phyloP scores from a whole-genome alignment of 495 filamentous ascomycete species.

The Annulohypoxylon nitens region DNA sequence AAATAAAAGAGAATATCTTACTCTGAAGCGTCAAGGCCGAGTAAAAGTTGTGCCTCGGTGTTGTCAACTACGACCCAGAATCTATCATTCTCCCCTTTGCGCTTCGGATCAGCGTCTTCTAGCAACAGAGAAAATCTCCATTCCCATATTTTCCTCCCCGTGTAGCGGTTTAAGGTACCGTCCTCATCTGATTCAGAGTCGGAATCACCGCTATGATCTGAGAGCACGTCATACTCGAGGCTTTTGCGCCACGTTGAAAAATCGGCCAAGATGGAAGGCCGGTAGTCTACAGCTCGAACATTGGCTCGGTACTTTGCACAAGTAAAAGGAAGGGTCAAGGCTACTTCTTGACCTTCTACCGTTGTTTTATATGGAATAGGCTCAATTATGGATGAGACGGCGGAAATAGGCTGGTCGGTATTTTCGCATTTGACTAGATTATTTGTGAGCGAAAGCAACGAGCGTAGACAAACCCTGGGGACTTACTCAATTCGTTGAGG shows the following conservation, averaged over 20 bases:
- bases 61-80: constrained; percentile 77
- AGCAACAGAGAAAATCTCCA: constrained; percentile 84
- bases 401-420: constrained; percentile 56
- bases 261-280: constrained; percentile 76
- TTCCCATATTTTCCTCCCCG: constrained; percentile 68
- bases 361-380: constrained; percentile 54
- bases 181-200: constrained; percentile 55
- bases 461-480: neutral
- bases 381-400: constrained; percentile 65
- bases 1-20: constrained; percentile 59
- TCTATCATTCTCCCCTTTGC: constrained; percentile 52
- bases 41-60: constrained; percentile 72
- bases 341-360: constrained; percentile 53
- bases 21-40: constrained; percentile 75
- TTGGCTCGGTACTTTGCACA: constrained; percentile 76
- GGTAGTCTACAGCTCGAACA: constrained; percentile 86
- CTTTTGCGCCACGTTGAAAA: constrained; percentile 70
- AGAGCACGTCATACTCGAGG: constrained; percentile 63
- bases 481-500: constrained; percentile 47
- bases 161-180: constrained; percentile 27
- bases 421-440: constrained; percentile 60
- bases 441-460: constrained; percentile 14
- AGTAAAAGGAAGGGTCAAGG: constrained; percentile 72
- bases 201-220: constrained; percentile 54
- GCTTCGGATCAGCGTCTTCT: constrained; percentile 65